Evolutionary conservation across 225 moss, liverwort and hornwort species (phyloP).

Genomic region (Marchantia paleacea): DNA sequence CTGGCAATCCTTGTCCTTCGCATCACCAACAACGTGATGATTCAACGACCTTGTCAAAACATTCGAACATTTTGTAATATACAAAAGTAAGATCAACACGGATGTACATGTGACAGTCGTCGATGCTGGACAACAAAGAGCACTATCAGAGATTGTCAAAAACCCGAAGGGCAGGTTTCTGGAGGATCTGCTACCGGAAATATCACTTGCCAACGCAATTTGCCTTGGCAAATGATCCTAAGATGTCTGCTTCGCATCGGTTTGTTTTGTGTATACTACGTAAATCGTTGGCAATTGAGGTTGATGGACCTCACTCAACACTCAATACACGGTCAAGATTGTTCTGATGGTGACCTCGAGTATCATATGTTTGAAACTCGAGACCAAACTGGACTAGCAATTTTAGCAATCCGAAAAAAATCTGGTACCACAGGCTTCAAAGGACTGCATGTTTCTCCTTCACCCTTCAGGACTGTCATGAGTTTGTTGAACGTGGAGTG

Average conservation of each 20-base stretch:
- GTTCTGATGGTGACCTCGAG: too few relatives aligned
- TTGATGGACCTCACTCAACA: neutral
- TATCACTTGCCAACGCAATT: neutral
- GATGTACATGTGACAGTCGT: neutral
- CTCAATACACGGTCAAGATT: neutral
- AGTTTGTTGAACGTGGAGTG: conserved; percentile 28
- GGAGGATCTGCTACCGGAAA: neutral
- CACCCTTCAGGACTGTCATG: conserved; percentile 29
- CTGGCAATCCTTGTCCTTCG: neutral
- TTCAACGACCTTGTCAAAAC: neutral
- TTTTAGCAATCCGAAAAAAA: conserved; percentile 28
- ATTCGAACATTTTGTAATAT: neutral
- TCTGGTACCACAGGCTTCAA: conserved; percentile 34
- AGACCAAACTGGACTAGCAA: conserved; percentile 35
- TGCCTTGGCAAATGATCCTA: neutral
- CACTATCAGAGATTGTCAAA: neutral
- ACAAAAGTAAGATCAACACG: neutral
- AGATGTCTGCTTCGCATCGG: neutral
- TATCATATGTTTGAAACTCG: conserved; percentile 22
- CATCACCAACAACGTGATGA: neutral
- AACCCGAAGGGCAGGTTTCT: neutral
- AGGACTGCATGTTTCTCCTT: conserved; percentile 28
- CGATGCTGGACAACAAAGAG: neutral
- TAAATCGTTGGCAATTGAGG: neutral
- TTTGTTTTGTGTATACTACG: neutral